phyloP scores from a whole-genome alignment of 208 protist genomes.

The Acanthamoeba castellanii region DNA sequence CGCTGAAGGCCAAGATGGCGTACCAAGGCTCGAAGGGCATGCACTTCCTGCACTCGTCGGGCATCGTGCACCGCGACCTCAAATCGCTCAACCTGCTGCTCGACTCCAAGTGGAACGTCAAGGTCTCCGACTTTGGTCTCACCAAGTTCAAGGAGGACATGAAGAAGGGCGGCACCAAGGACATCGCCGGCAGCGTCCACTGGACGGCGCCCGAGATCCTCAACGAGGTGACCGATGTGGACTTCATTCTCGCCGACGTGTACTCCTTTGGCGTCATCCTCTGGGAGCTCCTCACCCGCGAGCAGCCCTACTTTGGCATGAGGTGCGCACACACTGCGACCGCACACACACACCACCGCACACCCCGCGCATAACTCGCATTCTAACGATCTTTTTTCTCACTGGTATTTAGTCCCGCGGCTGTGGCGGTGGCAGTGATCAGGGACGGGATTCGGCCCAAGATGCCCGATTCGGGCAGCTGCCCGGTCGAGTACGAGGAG shows the following conservation, averaged over 20 bases:
- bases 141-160: constrained; percentile 71
- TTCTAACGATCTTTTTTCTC: neutral
- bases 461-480: neutral
- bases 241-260: constrained; percentile 40
- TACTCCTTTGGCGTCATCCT: constrained; percentile 70
- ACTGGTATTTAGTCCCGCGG: neutral
- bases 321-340: neutral
- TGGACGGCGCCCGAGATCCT: constrained; percentile 69
- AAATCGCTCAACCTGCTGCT: constrained; percentile 68
- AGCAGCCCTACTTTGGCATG: constrained; percentile 67
- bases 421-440: constrained; percentile 54
- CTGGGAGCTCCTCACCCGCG: constrained; percentile 62
- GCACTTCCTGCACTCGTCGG: constrained; percentile 75
- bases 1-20: constrained; percentile 53
- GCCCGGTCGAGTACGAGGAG: constrained; percentile 58
- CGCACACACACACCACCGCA: no score
- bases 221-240: constrained; percentile 8
- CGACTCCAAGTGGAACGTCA: constrained; percentile 72
- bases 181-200: constrained; percentile 28
- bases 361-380: no score
- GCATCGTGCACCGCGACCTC: constrained; percentile 68
- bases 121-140: constrained; percentile 66
- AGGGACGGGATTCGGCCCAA: constrained; percentile 30
- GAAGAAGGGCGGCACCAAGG: constrained; percentile 10
- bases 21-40: constrained; percentile 53